Evolutionary conservation across 129 eudicot genomes (phyloP).

Genomic region (Solidago caesia): DNA sequence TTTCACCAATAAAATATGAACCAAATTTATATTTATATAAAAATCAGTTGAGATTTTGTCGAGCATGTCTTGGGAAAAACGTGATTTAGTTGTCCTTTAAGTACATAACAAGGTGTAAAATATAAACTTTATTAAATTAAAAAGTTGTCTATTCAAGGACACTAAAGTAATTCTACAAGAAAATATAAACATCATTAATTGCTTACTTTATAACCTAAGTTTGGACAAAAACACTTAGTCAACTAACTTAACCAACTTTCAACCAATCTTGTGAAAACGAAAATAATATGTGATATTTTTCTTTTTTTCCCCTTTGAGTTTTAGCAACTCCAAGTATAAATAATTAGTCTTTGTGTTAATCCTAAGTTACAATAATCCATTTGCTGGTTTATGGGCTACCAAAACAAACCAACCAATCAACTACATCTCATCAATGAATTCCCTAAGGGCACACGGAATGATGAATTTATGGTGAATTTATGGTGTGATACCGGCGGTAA

Average conservation of each 20-base stretch:
- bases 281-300: not conserved
- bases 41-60: not conserved
- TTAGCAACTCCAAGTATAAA: slow-evolving; percentile 25
- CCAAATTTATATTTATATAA: not conserved
- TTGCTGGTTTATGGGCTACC: slow-evolving; percentile 27
- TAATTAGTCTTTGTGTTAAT: slow-evolving; percentile 31
- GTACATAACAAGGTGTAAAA: not conserved
- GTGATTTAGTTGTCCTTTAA: not conserved
- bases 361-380: slow-evolving; percentile 34
- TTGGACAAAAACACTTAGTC: slow-evolving; percentile 17
- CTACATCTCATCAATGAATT: slow-evolving; percentile 6
- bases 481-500: too few species aligned
- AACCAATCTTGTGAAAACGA: slow-evolving; percentile 20
- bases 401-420: slow-evolving; percentile 32
- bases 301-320: slow-evolving; percentile 23
- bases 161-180: too few species aligned
- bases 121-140: not conserved
- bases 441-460: too few species aligned
- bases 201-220: slow-evolving; percentile 6
- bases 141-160: not conserved
- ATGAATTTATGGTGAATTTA: too few species aligned
- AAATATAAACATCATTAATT: not conserved
- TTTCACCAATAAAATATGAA: not conserved
- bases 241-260: slow-evolving; percentile 30
- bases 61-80: not conserved